These are phyloP conservation scores for Colletotrichum euphorbiae DNA, from an alignment of 2,329 filamentous ascomycete species.

Conservation along the genomic window DNA sequence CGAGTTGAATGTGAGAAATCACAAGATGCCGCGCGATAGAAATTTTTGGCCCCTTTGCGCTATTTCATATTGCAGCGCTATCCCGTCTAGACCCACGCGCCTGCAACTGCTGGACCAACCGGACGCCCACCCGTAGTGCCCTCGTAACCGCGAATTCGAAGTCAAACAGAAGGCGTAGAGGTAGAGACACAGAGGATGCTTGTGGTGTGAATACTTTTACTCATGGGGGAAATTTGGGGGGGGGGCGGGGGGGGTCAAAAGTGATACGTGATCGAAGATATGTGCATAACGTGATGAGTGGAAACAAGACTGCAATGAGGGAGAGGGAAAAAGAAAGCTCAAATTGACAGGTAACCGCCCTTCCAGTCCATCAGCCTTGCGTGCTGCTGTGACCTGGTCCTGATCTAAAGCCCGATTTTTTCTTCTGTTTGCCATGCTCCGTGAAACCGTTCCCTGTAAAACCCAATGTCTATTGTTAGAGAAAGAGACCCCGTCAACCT, in stretches of 20 bases:
- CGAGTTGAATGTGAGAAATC: not conserved
- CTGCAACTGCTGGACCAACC: slow-evolving; percentile 14
- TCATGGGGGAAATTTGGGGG: not conserved
- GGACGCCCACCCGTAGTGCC: slow-evolving; percentile 5
- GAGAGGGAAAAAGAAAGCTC: slow-evolving; percentile 23
- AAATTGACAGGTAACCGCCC: slow-evolving; percentile 34
- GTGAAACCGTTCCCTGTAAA: slow-evolving; percentile 25
- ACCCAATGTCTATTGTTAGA: slow-evolving; percentile 35
- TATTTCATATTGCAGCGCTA: slow-evolving; percentile 14
- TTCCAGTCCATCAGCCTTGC: slow-evolving; percentile 31
- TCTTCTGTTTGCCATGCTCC: slow-evolving; percentile 35
- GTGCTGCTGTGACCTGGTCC: slow-evolving; percentile 30
- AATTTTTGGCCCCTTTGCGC: slow-evolving; percentile 20
- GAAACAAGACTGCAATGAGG: slow-evolving; percentile 3
- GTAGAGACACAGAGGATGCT: not conserved
- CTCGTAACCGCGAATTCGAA: slow-evolving; percentile 8
- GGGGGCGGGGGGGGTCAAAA: too few relatives aligned
- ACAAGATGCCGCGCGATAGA: not conserved
- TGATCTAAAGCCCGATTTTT: slow-evolving; percentile 36
- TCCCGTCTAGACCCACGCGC: slow-evolving; percentile 7
- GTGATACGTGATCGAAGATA: slow-evolving; percentile 4
- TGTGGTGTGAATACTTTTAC: not conserved
- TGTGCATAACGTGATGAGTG: not conserved
- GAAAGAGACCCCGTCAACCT: slow-evolving; percentile 17
- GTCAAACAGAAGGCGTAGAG: slow-evolving; percentile 3